Evolutionary conservation across 805 yeast genomes (phyloP).

Genomic region (Yarrowia sp.): DNA sequence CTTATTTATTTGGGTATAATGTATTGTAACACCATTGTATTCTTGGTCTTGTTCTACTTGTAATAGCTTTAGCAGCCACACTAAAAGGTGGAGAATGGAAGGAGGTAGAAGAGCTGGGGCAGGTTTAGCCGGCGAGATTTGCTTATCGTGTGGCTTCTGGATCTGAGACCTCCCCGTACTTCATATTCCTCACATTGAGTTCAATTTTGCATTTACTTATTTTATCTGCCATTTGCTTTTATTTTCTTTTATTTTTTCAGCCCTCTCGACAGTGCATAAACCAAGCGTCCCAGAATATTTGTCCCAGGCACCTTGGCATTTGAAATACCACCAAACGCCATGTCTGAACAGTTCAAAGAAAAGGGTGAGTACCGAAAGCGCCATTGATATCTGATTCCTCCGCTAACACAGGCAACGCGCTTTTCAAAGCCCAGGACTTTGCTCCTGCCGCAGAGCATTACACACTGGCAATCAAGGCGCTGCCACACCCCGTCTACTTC

Average conservation of each 20-base stretch:
- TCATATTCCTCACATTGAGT: no score
- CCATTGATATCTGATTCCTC: not conserved
- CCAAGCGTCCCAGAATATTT: not conserved
- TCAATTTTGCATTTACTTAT: no score
- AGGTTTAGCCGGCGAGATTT: no score
- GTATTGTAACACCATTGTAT: not conserved
- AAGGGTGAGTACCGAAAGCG: not conserved
- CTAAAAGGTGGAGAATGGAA: constrained; percentile 1
- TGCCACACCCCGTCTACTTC: constrained; percentile 28
- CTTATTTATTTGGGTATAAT: not conserved
- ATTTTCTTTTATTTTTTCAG: no score
- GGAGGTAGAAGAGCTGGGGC: not conserved
- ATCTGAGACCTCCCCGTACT: no score
- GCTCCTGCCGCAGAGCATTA: constrained; percentile 30
- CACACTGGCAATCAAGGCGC: constrained; percentile 29
- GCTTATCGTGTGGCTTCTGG: no score
- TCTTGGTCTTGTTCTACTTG: no score
- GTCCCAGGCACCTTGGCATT: not conserved
- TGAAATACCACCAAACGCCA: not conserved
- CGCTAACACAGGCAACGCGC: constrained; percentile 29
- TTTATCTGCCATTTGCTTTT: not conserved
- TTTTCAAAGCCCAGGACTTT: constrained; percentile 27
- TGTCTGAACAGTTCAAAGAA: constrained; percentile 12
- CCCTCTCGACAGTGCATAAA: not conserved
- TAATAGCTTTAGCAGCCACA: not conserved